A percentile compares a stretch with the other conserved stretches of the same genome.
phyloP scores from a whole-genome alignment of 208 protist genomes.

The Acanthamoeba culbertsoni region DNA sequence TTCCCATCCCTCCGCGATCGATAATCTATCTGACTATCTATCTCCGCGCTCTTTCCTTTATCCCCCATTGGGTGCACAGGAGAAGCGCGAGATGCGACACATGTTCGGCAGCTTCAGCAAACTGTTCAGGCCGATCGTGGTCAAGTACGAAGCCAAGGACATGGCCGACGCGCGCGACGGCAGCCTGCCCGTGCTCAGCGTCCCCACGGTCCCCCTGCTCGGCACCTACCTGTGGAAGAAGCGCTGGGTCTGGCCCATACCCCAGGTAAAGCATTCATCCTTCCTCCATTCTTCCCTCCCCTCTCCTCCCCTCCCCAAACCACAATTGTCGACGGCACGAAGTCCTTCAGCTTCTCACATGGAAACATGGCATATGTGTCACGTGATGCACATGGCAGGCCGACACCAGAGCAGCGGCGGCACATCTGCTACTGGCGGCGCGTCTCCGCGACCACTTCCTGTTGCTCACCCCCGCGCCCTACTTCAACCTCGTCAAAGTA shows the following conservation, averaged over 20 bases:
- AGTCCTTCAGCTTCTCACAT: not conserved
- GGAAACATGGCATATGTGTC: not conserved
- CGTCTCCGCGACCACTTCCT: constrained; percentile 29
- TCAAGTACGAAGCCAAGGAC: constrained; percentile 51
- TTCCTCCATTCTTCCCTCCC: not conserved
- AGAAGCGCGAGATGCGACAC: not conserved
- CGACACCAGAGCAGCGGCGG: not conserved
- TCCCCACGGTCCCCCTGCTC: constrained; percentile 41
- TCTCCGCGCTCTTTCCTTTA: not conserved
- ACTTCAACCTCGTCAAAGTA: constrained; percentile 6
- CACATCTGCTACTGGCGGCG: not conserved
- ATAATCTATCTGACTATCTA: not conserved
- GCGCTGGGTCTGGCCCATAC: constrained; percentile 40
- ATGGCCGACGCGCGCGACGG: not conserved
- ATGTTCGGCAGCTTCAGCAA: constrained; percentile 44
- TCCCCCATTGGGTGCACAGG: not conserved
- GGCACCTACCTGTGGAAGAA: constrained; percentile 37
- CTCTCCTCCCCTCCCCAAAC: not conserved
- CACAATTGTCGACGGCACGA: not conserved
- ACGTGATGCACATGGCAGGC: too few relatives aligned
- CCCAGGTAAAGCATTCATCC: not conserved
- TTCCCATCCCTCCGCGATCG: not conserved
- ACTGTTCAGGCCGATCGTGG: constrained; percentile 56
- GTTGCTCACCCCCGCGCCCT: not conserved
- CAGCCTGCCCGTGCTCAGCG: not conserved